A percentile compares a stretch with the other conserved stretches of the same genome.
phyloP scores from a whole-genome alignment of 2,329 filamentous ascomycete species.

The Phyllosticta citribraziliensis region DNA sequence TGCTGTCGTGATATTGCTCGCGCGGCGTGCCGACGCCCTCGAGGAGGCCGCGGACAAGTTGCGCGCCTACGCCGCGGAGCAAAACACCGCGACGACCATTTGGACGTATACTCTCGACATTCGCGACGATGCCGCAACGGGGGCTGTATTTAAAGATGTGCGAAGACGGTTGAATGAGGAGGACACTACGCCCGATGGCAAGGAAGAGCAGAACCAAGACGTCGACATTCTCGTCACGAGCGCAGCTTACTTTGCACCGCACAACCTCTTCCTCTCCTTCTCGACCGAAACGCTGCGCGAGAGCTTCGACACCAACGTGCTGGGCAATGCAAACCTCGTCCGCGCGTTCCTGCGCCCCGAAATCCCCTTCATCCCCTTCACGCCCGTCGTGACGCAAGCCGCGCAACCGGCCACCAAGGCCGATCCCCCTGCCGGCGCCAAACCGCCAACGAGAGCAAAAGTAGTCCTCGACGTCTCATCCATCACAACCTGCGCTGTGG shows the following conservation, averaged over 20 bases:
- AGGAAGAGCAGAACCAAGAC: not conserved
- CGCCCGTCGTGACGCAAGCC: not conserved
- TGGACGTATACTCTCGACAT: slow-evolving; percentile 10
- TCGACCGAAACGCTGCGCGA: not conserved
- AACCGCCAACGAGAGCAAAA: not conserved
- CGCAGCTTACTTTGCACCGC: slow-evolving; percentile 5
- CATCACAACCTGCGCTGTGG: not conserved
- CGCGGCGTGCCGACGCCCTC: slow-evolving; percentile 26
- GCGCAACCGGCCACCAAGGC: too few species aligned
- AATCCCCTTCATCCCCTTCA: not conserved
- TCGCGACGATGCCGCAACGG: not conserved
- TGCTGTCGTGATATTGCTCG: slow-evolving; percentile 29
- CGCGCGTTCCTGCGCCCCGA: slow-evolving; percentile 13
- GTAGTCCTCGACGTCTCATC: slow-evolving; percentile 4
- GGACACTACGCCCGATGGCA: too few species aligned
- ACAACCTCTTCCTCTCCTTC: not conserved
- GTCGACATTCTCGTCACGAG: slow-evolving; percentile 12
- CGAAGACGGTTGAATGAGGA: slow-evolving; percentile 4
- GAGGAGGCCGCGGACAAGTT: slow-evolving; percentile 8
- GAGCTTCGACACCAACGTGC: slow-evolving; percentile 11
- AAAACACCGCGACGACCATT: slow-evolving; percentile 1
- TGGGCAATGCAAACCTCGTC: slow-evolving; percentile 11
- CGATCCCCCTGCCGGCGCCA: not conserved
- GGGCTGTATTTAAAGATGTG: slow-evolving; percentile 1
- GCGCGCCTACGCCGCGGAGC: not conserved